A percentile compares a stretch with the other conserved stretches of the same genome.
Evolutionary conservation across 1,139 yeast genomes (phyloP).

Genomic region (Zygosaccharomyces pseudobailii): DNA sequence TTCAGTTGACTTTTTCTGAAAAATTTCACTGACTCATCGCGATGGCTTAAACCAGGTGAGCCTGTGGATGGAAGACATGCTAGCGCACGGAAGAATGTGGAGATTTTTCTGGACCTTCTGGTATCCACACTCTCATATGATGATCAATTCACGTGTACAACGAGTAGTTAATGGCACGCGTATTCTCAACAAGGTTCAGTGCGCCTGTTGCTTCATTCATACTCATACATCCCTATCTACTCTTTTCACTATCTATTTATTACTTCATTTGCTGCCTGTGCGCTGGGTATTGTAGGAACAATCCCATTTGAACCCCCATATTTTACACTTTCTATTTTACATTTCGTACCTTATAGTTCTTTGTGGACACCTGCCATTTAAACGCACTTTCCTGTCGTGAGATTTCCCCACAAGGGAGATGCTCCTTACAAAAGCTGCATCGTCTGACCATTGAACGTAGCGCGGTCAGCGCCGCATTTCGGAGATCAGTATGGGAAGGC

Average conservation of each 20-base stretch:
- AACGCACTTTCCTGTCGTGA: neutral
- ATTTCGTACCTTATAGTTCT: neutral
- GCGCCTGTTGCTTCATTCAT: neutral
- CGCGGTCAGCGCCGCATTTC: too few species aligned
- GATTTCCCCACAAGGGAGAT: too few species aligned
- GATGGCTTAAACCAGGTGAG: neutral
- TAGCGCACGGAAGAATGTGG: neutral
- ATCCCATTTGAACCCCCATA: neutral
- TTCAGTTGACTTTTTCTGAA: neutral
- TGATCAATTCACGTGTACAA: too few species aligned
- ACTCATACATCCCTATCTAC: neutral
- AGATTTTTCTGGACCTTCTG: neutral
- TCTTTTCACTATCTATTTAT: neutral
- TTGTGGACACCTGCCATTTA: neutral
- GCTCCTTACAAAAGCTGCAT: too few species aligned
- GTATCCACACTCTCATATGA: neutral
- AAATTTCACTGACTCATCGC: constrained; percentile 6
- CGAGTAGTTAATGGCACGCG: too few species aligned
- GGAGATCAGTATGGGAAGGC: too few species aligned
- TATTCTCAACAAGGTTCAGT: too few species aligned
- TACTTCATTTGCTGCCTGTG: neutral
- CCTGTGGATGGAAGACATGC: neutral
- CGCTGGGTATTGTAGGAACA: neutral
- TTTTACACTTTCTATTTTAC: neutral
- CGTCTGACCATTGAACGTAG: too few species aligned